Percentiles rank a stretch among this genome's conserved stretches.
These are phyloP conservation scores for Inga leiocalycina DNA, from an alignment of 306 rosid species.

Conservation along the genomic window DNA sequence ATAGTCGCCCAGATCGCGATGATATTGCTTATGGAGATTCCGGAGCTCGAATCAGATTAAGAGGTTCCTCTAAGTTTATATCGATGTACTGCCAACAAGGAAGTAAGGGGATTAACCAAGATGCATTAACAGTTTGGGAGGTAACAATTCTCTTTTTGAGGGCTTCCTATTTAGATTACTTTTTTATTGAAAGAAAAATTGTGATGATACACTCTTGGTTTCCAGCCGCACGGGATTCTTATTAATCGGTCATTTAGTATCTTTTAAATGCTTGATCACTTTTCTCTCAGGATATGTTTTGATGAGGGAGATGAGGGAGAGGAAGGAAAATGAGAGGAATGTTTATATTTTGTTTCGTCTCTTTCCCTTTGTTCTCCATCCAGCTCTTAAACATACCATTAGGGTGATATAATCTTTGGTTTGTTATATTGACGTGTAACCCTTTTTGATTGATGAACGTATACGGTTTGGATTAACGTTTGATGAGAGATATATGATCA, in stretches of 20 bases:
- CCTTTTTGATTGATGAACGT: neutral
- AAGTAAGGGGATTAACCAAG: conserved; percentile 80
- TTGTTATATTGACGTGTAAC: neutral
- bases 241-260: neutral
- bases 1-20: conserved; percentile 8
- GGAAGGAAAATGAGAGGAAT: neutral
- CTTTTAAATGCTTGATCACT: neutral
- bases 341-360: neutral
- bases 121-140: conserved; percentile 88
- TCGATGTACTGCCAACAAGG: conserved; percentile 82
- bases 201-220: neutral
- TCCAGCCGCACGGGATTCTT: neutral
- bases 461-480: conserved; percentile 18
- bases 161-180: neutral
- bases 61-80: conserved; percentile 54
- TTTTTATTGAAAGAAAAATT: neutral
- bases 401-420: neutral
- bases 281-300: neutral
- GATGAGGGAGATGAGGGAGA: neutral
- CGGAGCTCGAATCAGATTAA: conserved; percentile 45
- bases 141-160: conserved; percentile 36
- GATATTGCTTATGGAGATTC: conserved; percentile 30
- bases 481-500: conserved; percentile 8
- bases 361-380: neutral
- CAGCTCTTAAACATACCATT: neutral